Percentiles rank a stretch among this genome's conserved stretches.
phyloP scores from a whole-genome alignment of 1,284 basidiomycete species.

The Ganoderma boninense region DNA sequence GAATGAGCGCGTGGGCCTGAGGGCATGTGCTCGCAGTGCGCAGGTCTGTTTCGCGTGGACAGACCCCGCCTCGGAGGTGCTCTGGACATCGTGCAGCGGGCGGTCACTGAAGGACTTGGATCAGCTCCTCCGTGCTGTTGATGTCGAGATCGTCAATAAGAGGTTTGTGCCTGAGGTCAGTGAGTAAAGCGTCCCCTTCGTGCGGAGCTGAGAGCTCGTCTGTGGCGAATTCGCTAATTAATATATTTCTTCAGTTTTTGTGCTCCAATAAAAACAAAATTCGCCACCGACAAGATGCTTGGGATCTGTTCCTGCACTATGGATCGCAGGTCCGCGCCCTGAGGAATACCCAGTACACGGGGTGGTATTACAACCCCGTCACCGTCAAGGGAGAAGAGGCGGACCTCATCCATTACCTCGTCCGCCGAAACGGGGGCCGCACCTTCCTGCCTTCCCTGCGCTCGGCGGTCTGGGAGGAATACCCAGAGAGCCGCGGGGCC shows the following conservation, averaged over 20 bases:
- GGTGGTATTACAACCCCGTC: neutral
- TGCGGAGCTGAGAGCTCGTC: too few species aligned
- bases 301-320: constrained; percentile 3
- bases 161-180: neutral
- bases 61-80: neutral
- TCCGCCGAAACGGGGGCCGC: neutral
- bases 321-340: neutral
- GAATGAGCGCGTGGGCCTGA: neutral
- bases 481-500: neutral
- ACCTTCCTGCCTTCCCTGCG: neutral
- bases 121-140: neutral
- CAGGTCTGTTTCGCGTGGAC: constrained; percentile 1
- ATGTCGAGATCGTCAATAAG: neutral
- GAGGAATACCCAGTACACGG: neutral
- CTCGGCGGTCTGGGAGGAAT: neutral
- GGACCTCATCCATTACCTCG: neutral
- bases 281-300: neutral
- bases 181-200: neutral
- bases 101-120: neutral
- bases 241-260: neutral
- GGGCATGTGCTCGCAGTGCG: neutral
- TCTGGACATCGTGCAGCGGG: neutral
- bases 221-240: neutral
- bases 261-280: neutral
- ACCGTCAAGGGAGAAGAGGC: neutral